Evolutionary conservation across 768 basidiomycete genomes (phyloP).

Genomic region (Leccinum subtestaceum): DNA sequence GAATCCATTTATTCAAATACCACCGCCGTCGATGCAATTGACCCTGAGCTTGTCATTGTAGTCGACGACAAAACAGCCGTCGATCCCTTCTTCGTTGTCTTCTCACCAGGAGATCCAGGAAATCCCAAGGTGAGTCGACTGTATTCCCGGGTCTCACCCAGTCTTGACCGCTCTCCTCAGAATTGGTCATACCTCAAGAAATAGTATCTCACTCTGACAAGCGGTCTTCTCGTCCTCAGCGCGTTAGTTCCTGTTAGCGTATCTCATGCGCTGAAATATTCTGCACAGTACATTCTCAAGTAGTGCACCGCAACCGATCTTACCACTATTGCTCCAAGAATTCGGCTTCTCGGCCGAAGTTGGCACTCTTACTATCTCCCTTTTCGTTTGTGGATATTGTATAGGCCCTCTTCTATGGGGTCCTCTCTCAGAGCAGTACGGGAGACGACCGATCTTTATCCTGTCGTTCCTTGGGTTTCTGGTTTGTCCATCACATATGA

Average conservation of each 20-base stretch:
- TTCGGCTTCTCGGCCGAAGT: constrained; percentile 52
- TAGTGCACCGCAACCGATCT: constrained; percentile 53
- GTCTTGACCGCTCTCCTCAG: constrained; percentile 28
- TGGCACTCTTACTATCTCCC: constrained; percentile 52
- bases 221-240: constrained; percentile 51
- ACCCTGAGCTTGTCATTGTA: constrained; percentile 11
- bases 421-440: constrained; percentile 52
- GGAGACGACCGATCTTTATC: constrained; percentile 58
- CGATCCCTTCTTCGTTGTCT: constrained; percentile 34
- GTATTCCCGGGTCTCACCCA: neutral
- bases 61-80: constrained; percentile 9
- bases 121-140: constrained; percentile 44
- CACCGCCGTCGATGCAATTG: constrained; percentile 14
- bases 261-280: neutral
- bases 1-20: constrained; percentile 12
- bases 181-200: constrained; percentile 45
- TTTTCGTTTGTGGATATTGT: constrained; percentile 69
- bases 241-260: constrained; percentile 37
- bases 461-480: constrained; percentile 54
- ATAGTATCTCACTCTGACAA: constrained; percentile 53
- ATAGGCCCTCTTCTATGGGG: constrained; percentile 62
- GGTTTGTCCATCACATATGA: constrained; percentile 30
- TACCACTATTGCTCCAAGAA: constrained; percentile 41
- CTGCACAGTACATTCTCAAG: constrained; percentile 57
- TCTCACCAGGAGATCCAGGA: constrained; percentile 36